Evolutionary conservation across 331 rosid genomes (phyloP), one percentile per base, ranked within the genome.

Genomic region (Quercus lobata): DNA sequence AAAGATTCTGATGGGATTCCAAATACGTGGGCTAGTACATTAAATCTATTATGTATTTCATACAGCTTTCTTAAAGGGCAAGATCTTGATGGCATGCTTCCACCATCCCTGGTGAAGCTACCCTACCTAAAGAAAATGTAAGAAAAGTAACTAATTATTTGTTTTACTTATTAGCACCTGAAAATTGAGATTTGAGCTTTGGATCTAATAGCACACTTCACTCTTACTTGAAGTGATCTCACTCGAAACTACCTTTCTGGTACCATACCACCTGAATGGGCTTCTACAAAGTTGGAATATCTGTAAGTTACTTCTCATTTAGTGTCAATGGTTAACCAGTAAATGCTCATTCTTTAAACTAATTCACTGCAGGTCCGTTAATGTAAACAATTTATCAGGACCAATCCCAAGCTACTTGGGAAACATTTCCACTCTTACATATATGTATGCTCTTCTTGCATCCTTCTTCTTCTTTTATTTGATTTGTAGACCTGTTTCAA

Each of bases 41-140:
- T 58, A 1, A 58, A n/a, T 58, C 46, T 68, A 9, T 30, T n/a
- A 58, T 12, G 5, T n/a, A 6, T 77, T 0, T 77, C 5, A 16
- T 35, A 83, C 80, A 84, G 82, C 6, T 6, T 0, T 37, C 81
- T 80, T 34, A 60, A 0, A 7, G 87, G 83, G 54, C 86, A 79
- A 70, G 80, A 83, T 37, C 86, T 83, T 16, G 80, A 70, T 68
- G 87, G 87, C 57, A 81, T 63, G 74, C 79, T 83, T 75, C 87
- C 87, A 12, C 22, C 78, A 17, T 56, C 87, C 5, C 30, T 76
- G 66, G 78, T 34, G 14, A 79, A 79, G 66, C 81, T 83, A 21
- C 75, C 75, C 44, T 25, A 25, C 34, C 32, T 60, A 60, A 60
- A 12, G 34, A 25, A 2, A 15, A 60, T 60, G 68, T 60, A 25